A percentile compares a stretch with the other conserved stretches of the same genome.
Conservation (phyloP, 306 rosid genomes). For the Quercus dentata region DNA sequence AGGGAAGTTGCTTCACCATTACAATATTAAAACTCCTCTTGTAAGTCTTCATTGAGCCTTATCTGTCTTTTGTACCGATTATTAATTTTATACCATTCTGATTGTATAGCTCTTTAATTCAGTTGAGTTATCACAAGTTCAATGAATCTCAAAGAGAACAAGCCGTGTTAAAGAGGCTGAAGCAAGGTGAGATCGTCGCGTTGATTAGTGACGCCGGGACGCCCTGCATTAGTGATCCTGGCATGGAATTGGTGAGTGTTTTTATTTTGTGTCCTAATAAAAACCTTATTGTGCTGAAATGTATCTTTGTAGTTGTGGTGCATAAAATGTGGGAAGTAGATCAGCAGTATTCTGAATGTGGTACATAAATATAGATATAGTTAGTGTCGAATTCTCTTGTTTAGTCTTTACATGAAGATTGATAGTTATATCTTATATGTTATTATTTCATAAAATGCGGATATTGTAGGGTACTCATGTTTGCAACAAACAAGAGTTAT, state of each 20-base stretch:
- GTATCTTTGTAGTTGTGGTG: background rate
- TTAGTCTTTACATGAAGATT: background rate
- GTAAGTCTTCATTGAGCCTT: constrained; percentile 32
- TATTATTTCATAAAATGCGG: background rate
- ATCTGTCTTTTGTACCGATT: too few species aligned
- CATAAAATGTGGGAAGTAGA: background rate
- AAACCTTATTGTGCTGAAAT: background rate
- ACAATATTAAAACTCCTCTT: constrained; percentile 78
- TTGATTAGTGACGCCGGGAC: constrained; percentile 89
- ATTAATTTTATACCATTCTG: constrained; percentile 8
- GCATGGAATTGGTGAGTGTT: constrained; percentile 69
- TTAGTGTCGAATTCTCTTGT: background rate
- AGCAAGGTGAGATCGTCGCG: constrained; percentile 84
- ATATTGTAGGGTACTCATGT: background rate
- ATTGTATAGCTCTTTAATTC: constrained; percentile 37
- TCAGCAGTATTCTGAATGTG: background rate
- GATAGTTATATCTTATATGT: background rate
- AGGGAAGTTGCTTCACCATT: constrained; percentile 79
- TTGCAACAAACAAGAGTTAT: background rate
- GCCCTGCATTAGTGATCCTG: constrained; percentile 94
- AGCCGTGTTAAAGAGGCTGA: constrained; percentile 75
- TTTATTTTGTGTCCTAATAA: background rate
- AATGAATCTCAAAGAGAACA: constrained; percentile 85
- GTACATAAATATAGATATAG: background rate
- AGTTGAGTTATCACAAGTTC: constrained; percentile 94